Percentiles rank a stretch among this genome's conserved stretches.
Evolutionary conservation across 1,284 basidiomycete genomes (phyloP).

Genomic region (Leccinum pallidistipes): DNA sequence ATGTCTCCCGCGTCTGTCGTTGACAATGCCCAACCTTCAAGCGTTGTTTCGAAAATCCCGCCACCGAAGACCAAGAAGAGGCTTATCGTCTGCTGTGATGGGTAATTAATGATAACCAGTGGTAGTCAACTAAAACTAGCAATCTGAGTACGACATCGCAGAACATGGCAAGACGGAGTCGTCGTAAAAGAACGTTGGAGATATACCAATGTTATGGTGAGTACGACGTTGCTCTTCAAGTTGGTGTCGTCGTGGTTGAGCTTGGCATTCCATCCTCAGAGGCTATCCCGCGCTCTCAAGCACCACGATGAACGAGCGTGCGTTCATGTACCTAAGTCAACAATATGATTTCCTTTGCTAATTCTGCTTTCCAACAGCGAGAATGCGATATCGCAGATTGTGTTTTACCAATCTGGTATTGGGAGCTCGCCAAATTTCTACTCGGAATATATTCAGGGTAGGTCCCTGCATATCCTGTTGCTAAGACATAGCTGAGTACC

Average conservation of each 20-base stretch:
- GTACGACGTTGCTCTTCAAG: slow-evolving; percentile 18
- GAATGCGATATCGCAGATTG: slow-evolving; percentile 58
- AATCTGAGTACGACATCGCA: slow-evolving; percentile 7
- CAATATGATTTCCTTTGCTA: not conserved
- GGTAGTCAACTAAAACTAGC: not conserved
- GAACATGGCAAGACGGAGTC: slow-evolving; percentile 46
- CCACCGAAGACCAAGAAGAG: slow-evolving; percentile 37
- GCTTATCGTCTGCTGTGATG: slow-evolving; percentile 70
- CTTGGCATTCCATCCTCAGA: slow-evolving; percentile 46
- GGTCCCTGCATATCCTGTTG: slow-evolving; percentile 1
- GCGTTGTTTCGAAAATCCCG: not conserved
- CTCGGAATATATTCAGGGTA: slow-evolving; percentile 53
- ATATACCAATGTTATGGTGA: slow-evolving; percentile 64
- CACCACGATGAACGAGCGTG: slow-evolving; percentile 55
- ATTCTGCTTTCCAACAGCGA: slow-evolving; percentile 29
- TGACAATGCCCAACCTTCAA: slow-evolving; percentile 1
- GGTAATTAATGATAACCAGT: slow-evolving; percentile 40
- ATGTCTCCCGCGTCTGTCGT: slow-evolving; percentile 17
- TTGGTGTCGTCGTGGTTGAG: not conserved
- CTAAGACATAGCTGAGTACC: not conserved
- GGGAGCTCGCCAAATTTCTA: slow-evolving; percentile 61
- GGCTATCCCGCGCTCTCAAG: slow-evolving; percentile 44
- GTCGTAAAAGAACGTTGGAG: slow-evolving; percentile 47
- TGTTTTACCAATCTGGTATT: slow-evolving; percentile 71
- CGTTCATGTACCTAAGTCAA: slow-evolving; percentile 14